Base-by-base conservation (phyloP, 495 filamentous ascomycete genomes). In the Aspergillus ellipticus region DNA sequence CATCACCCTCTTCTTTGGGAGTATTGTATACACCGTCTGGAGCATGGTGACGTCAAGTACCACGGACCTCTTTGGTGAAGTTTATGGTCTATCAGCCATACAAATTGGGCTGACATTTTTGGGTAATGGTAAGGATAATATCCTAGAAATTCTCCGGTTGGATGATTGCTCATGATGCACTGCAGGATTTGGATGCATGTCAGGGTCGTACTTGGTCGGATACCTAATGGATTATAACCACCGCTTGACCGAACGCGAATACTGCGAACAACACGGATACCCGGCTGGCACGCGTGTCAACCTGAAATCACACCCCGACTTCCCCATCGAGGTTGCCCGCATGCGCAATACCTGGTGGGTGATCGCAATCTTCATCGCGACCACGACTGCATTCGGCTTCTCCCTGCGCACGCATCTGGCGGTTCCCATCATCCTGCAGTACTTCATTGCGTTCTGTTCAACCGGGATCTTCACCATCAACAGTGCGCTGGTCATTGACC, bases 401-500 rank as follows among this genome's bases (percentile, higher is more conserved):
- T 71, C 65, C 0, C 58, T 68, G 11, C 53, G 42, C 6, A 67
- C 66, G 0, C 74, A 76, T 49, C 61, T 85, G 2, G 80, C 79
- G 0, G 76, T 79, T 1, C 81, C 81, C 3, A 67, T 86, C 19
- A 74, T 86, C 2, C 56, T 87, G 31, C 71, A 82, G 3, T 86
- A 82, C 55, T 53, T 85, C 37, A 74, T 82, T 53, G 73, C 73
- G 3, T 74, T 66, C 55, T 66, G 67, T 22, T 62, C 73, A 13
- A 76, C 71, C 3, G 68, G 66, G 11, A 69, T 76, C 50, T 82
- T 82, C 59, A 85, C 80, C 49, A 78, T 83, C 58, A 78, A 84
- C 58, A 79, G 74, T 54, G 78, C 82, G 0, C 65, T 90, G 57
- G 66, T 90, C 19, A 80, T 89, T 11, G 88, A 92, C 56, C 72